phyloP scores from a whole-genome alignment of 306 rosid genomes.

The Macrotyloma uniflorum region DNA sequence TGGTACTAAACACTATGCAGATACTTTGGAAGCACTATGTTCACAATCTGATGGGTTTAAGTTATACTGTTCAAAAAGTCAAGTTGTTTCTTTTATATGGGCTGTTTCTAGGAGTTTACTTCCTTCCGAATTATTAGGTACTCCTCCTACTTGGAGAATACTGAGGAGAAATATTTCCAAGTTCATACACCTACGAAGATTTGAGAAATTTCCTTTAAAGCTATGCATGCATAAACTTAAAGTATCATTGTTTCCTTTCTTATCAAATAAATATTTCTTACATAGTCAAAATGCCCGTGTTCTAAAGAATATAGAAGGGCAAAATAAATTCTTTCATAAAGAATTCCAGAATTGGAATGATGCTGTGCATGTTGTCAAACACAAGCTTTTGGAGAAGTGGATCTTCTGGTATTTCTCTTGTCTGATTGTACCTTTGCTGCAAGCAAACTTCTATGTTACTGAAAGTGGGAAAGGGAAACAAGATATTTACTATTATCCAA shows the following conservation, averaged over 20 bases:
- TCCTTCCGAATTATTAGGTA: conserved; percentile 79
- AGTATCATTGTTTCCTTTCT: conserved; percentile 65
- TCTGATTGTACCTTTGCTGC: conserved; percentile 76
- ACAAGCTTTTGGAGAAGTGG: conserved; percentile 76
- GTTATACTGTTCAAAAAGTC: conserved; percentile 68
- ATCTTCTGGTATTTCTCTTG: conserved; percentile 79
- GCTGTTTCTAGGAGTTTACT: conserved; percentile 83
- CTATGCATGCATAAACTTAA: conserved; percentile 73
- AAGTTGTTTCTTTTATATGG: conserved; percentile 90
- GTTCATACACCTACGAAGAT: conserved; percentile 73
- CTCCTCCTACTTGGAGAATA: conserved; percentile 74
- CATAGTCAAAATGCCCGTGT: conserved; percentile 42
- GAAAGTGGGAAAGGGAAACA: conserved; percentile 77
- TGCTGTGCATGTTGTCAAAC: conserved; percentile 50
- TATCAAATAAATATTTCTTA: conserved; percentile 50
- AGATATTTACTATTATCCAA: conserved; percentile 69
- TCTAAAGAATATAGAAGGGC: conserved; percentile 35
- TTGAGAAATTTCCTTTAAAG: conserved; percentile 69
- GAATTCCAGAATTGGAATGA: conserved; percentile 46
- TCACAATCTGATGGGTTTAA: conserved; percentile 48
- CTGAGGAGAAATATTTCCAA: conserved; percentile 74
- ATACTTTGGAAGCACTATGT: conserved; percentile 43
- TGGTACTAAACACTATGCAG: conserved; percentile 24
- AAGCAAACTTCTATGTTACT: conserved; percentile 88
- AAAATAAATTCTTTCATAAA: conserved; percentile 31